Conservation (phyloP, 2,329 filamentous ascomycete species). For the Claviceps pazoutovae region DNA sequence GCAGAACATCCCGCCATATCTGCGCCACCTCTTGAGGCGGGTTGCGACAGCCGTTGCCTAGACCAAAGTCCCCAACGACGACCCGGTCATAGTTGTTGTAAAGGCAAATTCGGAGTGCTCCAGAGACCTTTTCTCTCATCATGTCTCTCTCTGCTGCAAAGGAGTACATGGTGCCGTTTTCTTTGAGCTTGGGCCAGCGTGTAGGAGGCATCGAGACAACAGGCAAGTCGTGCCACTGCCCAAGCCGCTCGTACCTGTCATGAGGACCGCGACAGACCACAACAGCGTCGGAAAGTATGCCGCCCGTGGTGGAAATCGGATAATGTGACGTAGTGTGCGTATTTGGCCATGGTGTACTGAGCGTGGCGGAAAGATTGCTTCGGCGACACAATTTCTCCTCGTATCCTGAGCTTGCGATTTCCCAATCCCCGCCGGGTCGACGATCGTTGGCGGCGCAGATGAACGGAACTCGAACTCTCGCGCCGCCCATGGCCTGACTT, state of each 20-base stretch:
- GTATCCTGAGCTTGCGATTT: conserved; percentile 38
- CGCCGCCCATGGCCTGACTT: conserved; percentile 18
- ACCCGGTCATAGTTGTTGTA: conserved; percentile 42
- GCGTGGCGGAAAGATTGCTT: conserved; percentile 57
- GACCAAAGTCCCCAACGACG: conserved; percentile 50
- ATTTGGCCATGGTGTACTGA: conserved; percentile 45
- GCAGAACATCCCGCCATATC: conserved; percentile 50
- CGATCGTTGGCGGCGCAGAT: conserved; percentile 66
- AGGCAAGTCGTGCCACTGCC: conserved; percentile 44
- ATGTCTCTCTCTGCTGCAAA: conserved; percentile 58
- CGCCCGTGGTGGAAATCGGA: conserved; percentile 55
- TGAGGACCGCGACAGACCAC: conserved; percentile 62
- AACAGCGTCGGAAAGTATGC: conserved; percentile 55
- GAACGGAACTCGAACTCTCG: conserved; percentile 40
- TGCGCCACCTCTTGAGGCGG: conserved; percentile 50
- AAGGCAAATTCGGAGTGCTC: conserved; percentile 55
- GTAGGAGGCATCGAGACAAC: conserved; percentile 64
- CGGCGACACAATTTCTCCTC: conserved; percentile 59
- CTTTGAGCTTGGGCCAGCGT: conserved; percentile 58
- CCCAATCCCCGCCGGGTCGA: conserved; percentile 67
- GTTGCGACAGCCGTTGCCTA: conserved; percentile 50
- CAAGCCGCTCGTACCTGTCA: conserved; percentile 45
- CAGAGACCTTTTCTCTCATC: conserved; percentile 59
- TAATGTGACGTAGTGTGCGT: conserved; percentile 41
- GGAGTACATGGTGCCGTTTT: conserved; percentile 52